Evolutionary conservation across 1,139 yeast species (phyloP), one percentile per base, ranked within the genome.

Genomic region (Hemisphaericaspora lyxosophila): DNA sequence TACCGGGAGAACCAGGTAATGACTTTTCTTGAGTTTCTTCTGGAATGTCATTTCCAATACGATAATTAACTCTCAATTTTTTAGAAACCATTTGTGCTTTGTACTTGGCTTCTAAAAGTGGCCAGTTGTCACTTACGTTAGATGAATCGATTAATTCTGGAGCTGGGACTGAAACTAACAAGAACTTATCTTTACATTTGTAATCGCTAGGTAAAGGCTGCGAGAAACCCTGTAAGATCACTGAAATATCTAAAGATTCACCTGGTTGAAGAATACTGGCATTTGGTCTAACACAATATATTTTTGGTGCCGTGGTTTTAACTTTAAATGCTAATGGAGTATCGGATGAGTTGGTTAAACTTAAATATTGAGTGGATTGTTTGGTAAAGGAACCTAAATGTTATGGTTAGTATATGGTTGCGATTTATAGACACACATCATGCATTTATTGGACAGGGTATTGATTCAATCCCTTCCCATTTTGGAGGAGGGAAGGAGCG

Each of bases 261-360:
- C 95, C 94, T 11, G 97, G 92, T 29, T 71, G 74, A 41, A 92
- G 73, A 29, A 84, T 66, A 19, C 95, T 80, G 41, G 97, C 94
- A 62, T 90, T 92, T 43, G 98, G 98, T 65, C 96, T 83, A 39
- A 92, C 97, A 63, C 96, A 87, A 70, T 90, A 87, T 60, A 88
- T 75, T 62, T 87, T 90, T 43, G 99, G 99, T 11, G 97, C 97
- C 7, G 99, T 92, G 35, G 99, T 92, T 67, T 92, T 94, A 57
- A 94, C 97, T 70, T 94, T 94, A 73, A 88, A 92, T 23, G 96
- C 96, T 55, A 78, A 66, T 35, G 84, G 75, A 28, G 80, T 67
- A 23, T 67, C 60, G 17, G 87, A 65, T 41, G 78, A 75, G 67
- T 92, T 92, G 43, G 77, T 70, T 53, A 90, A 78, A 38, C 75